Percentiles rank a stretch among this genome's conserved stretches.
phyloP scores from a whole-genome alignment of 306 rosid species.

The Pterocarpus macrocarpus region DNA sequence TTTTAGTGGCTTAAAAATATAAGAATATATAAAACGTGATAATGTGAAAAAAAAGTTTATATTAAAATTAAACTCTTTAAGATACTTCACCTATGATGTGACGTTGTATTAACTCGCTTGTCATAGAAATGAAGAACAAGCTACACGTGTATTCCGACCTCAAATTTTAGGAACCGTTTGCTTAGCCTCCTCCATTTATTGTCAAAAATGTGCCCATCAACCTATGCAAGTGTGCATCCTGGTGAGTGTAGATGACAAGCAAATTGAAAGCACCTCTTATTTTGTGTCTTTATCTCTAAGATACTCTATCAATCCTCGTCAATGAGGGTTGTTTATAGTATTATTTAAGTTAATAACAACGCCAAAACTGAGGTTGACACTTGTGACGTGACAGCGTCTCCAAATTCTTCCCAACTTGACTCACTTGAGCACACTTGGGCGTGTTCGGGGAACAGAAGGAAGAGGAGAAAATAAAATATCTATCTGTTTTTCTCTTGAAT shows the following conservation, averaged over 20 bases:
- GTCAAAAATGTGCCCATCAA: not conserved
- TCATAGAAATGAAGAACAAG: not conserved
- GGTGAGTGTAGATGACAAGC: constrained; percentile 40
- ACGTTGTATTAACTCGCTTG: not conserved
- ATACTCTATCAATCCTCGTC: constrained; percentile 30
- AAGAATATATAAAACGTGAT: not conserved
- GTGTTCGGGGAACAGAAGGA: constrained; percentile 11
- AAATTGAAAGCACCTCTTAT: not conserved
- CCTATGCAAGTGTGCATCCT: not conserved
- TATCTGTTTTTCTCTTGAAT: not conserved
- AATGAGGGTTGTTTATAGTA: not conserved
- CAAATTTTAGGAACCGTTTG: not conserved
- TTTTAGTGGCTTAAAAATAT: no score
- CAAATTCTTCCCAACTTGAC: constrained; percentile 4
- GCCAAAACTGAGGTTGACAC: constrained; percentile 2
- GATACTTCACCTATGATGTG: not conserved
- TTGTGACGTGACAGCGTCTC: not conserved
- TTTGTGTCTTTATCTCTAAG: constrained; percentile 40
- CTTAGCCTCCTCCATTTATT: not conserved
- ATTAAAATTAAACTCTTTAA: not conserved
- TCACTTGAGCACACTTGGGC: not conserved
- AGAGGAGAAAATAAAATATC: not conserved
- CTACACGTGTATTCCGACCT: not conserved
- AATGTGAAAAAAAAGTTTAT: not conserved
- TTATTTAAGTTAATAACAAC: not conserved